phyloP scores from a whole-genome alignment of 441 rosid genomes.

The Bocquillonia castaneifolia region DNA sequence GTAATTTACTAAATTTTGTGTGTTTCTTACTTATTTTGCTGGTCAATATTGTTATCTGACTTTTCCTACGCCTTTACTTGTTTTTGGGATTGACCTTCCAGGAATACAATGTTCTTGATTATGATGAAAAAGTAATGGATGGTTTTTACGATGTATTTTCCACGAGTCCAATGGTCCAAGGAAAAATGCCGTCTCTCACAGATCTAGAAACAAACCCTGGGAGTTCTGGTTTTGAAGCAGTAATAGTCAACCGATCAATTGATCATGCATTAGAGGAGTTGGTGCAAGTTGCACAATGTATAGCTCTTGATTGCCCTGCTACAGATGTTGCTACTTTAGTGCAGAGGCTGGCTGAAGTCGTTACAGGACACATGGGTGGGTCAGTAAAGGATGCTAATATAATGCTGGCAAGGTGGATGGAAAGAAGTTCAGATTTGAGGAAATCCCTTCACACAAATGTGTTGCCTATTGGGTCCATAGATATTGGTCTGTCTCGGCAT shows the following conservation, averaged over 20 bases:
- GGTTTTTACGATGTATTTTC: slow-evolving; percentile 87
- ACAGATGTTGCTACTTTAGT: slow-evolving; percentile 57
- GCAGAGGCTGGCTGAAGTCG: slow-evolving; percentile 85
- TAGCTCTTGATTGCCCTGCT: slow-evolving; percentile 65
- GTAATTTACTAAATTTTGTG: neutral
- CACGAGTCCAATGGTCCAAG: slow-evolving; percentile 46
- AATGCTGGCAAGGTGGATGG: slow-evolving; percentile 80
- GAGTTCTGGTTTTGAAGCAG: slow-evolving; percentile 69
- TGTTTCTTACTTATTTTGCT: neutral
- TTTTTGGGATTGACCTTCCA: slow-evolving; percentile 29
- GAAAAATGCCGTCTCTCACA: slow-evolving; percentile 81
- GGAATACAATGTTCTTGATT: slow-evolving; percentile 93
- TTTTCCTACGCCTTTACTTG: slow-evolving; percentile 20
- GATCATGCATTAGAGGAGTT: slow-evolving; percentile 77
- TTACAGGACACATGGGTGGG: slow-evolving; percentile 94
- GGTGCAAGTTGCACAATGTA: slow-evolving; percentile 72
- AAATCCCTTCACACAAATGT: slow-evolving; percentile 66
- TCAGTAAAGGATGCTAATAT: slow-evolving; percentile 83
- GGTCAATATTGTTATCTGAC: slow-evolving; percentile 1
- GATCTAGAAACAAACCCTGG: slow-evolving; percentile 72
- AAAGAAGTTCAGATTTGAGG: slow-evolving; percentile 72
- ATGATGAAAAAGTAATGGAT: slow-evolving; percentile 82
- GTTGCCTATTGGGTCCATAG: slow-evolving; percentile 84
- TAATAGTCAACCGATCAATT: slow-evolving; percentile 59
- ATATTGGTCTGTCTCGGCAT: slow-evolving; percentile 84